A percentile compares a stretch with the other conserved stretches of the same genome.
Evolutionary conservation across 306 rosid species (phyloP).

Genomic region (Macrotyloma uniflorum): DNA sequence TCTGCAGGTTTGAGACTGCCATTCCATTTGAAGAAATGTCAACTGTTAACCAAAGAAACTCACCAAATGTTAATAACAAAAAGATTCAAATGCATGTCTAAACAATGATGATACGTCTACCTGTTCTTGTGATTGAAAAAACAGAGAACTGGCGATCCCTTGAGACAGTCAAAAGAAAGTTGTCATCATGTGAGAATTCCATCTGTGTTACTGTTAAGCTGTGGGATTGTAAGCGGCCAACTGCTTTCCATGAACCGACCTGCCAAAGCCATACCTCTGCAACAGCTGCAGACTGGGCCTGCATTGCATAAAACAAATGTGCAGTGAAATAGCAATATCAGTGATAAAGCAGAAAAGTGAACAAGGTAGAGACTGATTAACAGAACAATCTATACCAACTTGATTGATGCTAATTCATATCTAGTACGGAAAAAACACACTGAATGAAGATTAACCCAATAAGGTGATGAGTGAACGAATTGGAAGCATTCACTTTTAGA

Average conservation of each 20-base stretch:
- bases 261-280: constrained; percentile 98
- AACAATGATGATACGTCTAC: constrained; percentile 42
- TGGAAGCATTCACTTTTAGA: too few relatives aligned
- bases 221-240: constrained; percentile 84
- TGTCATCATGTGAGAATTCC: constrained; percentile 86
- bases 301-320: constrained; percentile 24
- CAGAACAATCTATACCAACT: constrained; percentile 16
- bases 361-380: background rate
- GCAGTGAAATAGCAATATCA: constrained; percentile 17
- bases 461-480: too few relatives aligned
- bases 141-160: constrained; percentile 96
- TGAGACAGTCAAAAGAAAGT: constrained; percentile 77
- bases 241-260: constrained; percentile 92
- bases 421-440: background rate
- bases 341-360: constrained; percentile 8
- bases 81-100: constrained; percentile 11
- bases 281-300: constrained; percentile 85
- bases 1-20: background rate
- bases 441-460: background rate
- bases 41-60: background rate
- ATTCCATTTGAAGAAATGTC: background rate
- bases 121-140: constrained; percentile 68
- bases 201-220: constrained; percentile 89
- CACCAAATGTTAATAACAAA: background rate
- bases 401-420: constrained; percentile 3